Evolutionary conservation across 352 stramenopile species (phyloP), one percentile per base, ranked within the genome.

Genomic region (Achlya hypogyna): DNA sequence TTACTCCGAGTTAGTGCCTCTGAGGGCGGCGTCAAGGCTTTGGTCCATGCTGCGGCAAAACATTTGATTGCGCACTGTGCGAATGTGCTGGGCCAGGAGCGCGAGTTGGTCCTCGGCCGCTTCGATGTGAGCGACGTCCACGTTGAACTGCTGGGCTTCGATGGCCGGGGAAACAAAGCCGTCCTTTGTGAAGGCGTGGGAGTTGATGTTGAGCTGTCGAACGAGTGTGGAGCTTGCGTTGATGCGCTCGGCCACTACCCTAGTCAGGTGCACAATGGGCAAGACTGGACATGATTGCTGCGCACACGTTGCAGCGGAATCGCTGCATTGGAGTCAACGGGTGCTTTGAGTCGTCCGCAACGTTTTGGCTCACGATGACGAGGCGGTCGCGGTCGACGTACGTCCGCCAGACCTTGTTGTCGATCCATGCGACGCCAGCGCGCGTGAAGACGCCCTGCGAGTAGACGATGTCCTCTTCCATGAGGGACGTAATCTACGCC

Each of bases 381-480:
- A 59, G 51, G 25, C 25, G 20, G 18, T 5, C 2, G 6, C 25
- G 51, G 5, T 4, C 40, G 27, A 10, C 1, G 29, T n/a, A 59
- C 31, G 51, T 59, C 10, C 51, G 51, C 51, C 51, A 59, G 0
- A 59, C 22, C 29, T 59, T 59, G 25, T 59, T 59, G 51, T 59
- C 51, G 27, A 29, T 9, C 51, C 51, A 59, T 3, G n/a, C 20
- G 3, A 10, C 18, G 27, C 51, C 51, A 29, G 12, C 31, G 18
- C 51, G 51, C 0, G 29, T 23, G 22, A 27, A 40, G 3, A 9
- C 22, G 22, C 22, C 51, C 40, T 59, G 51, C 25, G 51, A 59
- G 51, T 59, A 59, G 31, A 59, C 51, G 29, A 59, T 59, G 20
- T 40, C 31, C 22, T 59, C 29, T 23, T 34, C 51, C 51, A 59